Evolutionary conservation across 768 basidiomycete genomes (phyloP).

Genomic region (Podaxis carcinomalis): DNA sequence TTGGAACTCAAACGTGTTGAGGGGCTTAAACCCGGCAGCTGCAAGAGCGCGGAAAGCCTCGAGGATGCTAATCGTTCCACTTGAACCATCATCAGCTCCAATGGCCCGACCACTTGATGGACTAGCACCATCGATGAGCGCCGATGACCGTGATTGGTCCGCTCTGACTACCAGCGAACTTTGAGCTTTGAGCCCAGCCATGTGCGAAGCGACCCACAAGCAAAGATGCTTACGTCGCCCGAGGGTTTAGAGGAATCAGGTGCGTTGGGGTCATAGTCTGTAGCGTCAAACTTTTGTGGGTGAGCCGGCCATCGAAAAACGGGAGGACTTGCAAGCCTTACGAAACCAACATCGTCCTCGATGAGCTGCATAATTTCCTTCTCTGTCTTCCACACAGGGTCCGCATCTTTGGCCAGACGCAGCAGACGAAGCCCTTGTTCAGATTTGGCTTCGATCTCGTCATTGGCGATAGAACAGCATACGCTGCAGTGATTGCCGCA

Average conservation of each 20-base stretch:
- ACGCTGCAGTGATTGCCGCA: background rate
- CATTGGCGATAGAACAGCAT: conserved; percentile 15
- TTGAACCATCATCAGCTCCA: conserved; percentile 46
- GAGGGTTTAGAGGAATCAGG: background rate
- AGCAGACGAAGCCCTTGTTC: conserved; percentile 28
- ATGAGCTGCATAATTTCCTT: conserved; percentile 26
- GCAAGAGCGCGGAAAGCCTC: conserved; percentile 36
- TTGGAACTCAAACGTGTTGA: conserved; percentile 38
- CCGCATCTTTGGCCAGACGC: conserved; percentile 22
- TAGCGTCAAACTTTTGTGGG: conserved; percentile 26
- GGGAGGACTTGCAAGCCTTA: conserved; percentile 14
- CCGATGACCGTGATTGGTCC: conserved; percentile 31
- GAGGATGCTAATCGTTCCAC: conserved; percentile 35
- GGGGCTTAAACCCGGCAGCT: conserved; percentile 29
- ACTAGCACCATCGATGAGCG: conserved; percentile 29
- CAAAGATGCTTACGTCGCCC: background rate
- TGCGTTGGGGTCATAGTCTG: conserved; percentile 22
- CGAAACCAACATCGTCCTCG: conserved; percentile 19
- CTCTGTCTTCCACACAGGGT: conserved; percentile 28
- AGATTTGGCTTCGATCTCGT: conserved; percentile 23
- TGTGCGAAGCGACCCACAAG: conserved; percentile 21
- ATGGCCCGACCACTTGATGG: conserved; percentile 35
- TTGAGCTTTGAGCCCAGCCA: conserved; percentile 28
- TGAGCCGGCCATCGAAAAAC: background rate
- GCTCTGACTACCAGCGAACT: conserved; percentile 25